phyloP scores from a whole-genome alignment of 441 rosid genomes.

The Croton setiger region DNA sequence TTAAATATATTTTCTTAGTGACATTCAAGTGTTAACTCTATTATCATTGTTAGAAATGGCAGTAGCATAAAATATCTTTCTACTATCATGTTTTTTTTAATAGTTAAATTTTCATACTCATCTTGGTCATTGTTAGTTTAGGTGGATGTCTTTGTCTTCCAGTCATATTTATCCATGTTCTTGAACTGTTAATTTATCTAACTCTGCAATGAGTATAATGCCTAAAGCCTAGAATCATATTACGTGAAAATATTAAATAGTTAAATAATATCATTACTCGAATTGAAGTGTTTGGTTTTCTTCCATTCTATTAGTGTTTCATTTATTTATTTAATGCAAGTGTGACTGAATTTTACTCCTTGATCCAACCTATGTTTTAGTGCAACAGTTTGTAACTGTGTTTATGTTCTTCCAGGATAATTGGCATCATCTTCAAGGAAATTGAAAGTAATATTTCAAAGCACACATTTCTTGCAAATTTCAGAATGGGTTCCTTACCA shows the following conservation, averaged over 20 bases:
- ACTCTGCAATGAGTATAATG: not conserved
- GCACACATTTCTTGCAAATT: conserved; percentile 77
- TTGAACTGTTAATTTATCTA: not conserved
- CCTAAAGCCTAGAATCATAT: conserved; percentile 11
- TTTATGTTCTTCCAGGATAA: conserved; percentile 56
- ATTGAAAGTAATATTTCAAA: conserved; percentile 83
- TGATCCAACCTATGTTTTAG: conserved; percentile 7
- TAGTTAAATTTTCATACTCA: not conserved
- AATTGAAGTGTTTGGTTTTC: not conserved
- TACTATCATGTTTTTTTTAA: not conserved
- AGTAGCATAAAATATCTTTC: not conserved
- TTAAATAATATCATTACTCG: not conserved
- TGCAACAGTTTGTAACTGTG: conserved; percentile 24
- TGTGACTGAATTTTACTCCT: not conserved
- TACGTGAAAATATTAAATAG: not conserved
- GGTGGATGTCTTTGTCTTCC: not conserved
- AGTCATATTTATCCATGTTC: not conserved
- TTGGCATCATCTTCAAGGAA: conserved; percentile 83
- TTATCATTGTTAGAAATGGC: not conserved
- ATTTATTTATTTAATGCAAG: not conserved
- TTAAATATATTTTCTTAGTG: not conserved
- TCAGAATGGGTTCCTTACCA: conserved; percentile 86
- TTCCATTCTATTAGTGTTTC: not conserved
- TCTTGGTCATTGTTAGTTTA: not conserved
- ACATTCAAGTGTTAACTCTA: conserved; percentile 2